Evolutionary conservation across 108 stramenopile genomes (phyloP).

Genomic region (Conticribra weissflogii): DNA sequence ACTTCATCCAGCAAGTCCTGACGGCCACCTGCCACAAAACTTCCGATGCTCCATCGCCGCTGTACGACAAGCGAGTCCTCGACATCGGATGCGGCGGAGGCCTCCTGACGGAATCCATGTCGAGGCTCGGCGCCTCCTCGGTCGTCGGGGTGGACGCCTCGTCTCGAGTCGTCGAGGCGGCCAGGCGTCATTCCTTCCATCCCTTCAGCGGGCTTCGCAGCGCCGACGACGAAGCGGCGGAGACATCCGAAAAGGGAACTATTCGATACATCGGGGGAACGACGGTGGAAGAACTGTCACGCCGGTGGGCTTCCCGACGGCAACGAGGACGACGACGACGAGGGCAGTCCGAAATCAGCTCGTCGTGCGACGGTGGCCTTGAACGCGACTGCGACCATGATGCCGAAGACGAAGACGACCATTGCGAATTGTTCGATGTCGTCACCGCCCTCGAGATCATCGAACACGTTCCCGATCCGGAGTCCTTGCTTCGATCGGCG

Average conservation of each 20-base stretch:
- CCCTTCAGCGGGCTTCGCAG: constrained; percentile 3
- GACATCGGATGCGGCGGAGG: constrained; percentile 97
- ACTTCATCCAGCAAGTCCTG: constrained; percentile 53
- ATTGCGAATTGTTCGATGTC: constrained; percentile 60
- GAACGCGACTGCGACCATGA: no score
- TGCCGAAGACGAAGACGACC: constrained; percentile 2
- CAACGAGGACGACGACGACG: no score
- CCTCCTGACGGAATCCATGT: constrained; percentile 85
- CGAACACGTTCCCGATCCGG: constrained; percentile 87
- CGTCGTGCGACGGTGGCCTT: no score
- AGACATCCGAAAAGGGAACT: constrained; percentile 15
- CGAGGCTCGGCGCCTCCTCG: constrained; percentile 74
- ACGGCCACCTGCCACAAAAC: background rate
- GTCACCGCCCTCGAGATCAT: constrained; percentile 92
- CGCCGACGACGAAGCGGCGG: background rate
- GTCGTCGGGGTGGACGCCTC: constrained; percentile 90
- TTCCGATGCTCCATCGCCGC: constrained; percentile 6
- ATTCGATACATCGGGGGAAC: constrained; percentile 71
- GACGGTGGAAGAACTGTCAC: constrained; percentile 75
- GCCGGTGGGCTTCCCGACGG: constrained; percentile 19
- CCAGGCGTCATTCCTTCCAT: constrained; percentile 58
- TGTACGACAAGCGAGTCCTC: constrained; percentile 21
- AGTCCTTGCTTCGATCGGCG: constrained; percentile 64
- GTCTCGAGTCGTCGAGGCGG: constrained; percentile 58
- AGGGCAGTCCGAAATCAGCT: no score